Evolutionary conservation across 2,329 filamentous ascomycete species (phyloP).

Genomic region (Fusarium graminum): DNA sequence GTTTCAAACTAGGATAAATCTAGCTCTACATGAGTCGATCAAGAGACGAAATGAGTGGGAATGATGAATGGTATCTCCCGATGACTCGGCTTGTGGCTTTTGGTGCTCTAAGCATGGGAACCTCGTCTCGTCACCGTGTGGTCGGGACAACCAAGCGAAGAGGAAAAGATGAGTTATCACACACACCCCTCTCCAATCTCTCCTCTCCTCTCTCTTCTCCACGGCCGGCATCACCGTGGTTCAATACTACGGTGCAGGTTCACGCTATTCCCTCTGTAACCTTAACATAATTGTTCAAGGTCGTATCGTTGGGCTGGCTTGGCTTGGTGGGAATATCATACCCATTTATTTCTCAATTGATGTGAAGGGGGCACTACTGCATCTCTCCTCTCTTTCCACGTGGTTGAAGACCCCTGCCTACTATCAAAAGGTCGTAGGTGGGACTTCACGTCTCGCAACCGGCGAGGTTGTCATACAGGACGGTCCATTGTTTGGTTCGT

Average conservation of each 20-base stretch:
- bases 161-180: conserved; percentile 19
- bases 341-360: not conserved
- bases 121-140: conserved; percentile 41
- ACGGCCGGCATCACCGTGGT: conserved; percentile 29
- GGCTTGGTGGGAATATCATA: not conserved
- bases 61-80: not conserved
- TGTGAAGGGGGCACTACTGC: not conserved
- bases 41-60: conserved; percentile 8
- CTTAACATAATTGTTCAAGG: not conserved
- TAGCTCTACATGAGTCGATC: conserved; percentile 14
- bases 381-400: conserved; percentile 16
- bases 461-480: conserved; percentile 9
- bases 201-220: conserved; percentile 5
- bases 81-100: conserved; percentile 9
- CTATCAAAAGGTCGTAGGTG: conserved; percentile 25
- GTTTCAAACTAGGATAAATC: conserved; percentile 12
- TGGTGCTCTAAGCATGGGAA: conserved; percentile 22
- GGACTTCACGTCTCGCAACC: conserved; percentile 1
- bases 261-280: conserved; percentile 21
- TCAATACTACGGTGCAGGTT: conserved; percentile 13
- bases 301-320: not conserved
- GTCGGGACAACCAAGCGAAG: conserved; percentile 34
- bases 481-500: conserved; percentile 20
- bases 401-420: conserved; percentile 29
- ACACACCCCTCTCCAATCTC: conserved; percentile 12